Base-by-base conservation (phyloP, 768 basidiomycete species). In the Termitomyces sp. region DNA sequence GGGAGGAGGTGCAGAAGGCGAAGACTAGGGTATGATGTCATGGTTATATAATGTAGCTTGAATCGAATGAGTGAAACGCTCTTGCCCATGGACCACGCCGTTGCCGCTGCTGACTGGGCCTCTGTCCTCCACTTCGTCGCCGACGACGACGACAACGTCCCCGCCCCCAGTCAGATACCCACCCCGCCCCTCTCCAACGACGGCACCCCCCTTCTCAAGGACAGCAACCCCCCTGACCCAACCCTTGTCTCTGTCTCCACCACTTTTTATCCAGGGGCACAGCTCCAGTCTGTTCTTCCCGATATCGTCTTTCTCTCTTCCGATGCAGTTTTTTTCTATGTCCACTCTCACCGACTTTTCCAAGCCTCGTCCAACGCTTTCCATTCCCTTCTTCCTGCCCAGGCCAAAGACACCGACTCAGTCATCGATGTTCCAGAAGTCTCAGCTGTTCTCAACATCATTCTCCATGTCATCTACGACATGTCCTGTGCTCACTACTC, bases 241-340 rank as follows among this genome's bases (percentile, higher is more conserved):
- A 2, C 60, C 25, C 75, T 80, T 56, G 87, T 93, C 59, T 91
- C 91, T 1, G 85, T 94, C 40, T 92, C 91, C 15, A 94, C 92
- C 32, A 90, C 90, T 0, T 94, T 93, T 74, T 87, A 83, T 68
- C 90, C 91, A 3, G 85, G 83, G 42, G 85, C 88, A 3, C 82
- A 85, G 61, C 81, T 82, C 62, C 77, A 83, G 40, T 67, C 81
- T 0, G 70, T 80, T n/a, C 77, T 79, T 1, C 84, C 88, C 1
- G 88, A 94, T 69, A 65, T 85, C 48, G 79, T 88, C 65, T 74
- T 92, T 54, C 75, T 92, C 58, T 86, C 90, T 2, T 80, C 85
- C 34, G 92, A 94, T 68, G 81, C 83, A 17, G 90, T 94, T 45
- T 91, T 92, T 73, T 94, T 94, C 80, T 93, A 93, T 68, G 87